Evolutionary conservation across 2,329 filamentous ascomycete genomes (phyloP), one percentile per base, ranked within the genome.

Genomic region (Neocucurbitaria cava): DNA sequence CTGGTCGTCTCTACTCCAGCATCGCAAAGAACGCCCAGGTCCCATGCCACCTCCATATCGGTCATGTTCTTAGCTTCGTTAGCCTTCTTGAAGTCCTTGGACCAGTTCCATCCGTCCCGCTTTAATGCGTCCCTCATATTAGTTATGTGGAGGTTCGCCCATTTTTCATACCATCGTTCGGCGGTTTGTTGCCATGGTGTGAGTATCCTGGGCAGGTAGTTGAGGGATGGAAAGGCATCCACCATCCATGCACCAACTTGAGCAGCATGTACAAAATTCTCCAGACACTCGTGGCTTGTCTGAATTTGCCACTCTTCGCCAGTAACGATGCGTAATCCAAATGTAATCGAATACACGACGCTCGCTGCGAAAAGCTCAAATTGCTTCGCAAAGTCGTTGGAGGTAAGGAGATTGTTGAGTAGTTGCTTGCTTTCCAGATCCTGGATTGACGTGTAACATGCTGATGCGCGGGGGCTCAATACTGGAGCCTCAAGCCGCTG

Each of bases 341-440:
- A 79, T 20, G 71, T 60, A 8, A 80, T 58, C 1, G 63, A 56
- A 54, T 77, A 77, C 36, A 79, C 72, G 4, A 74, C 69, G 53
- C 75, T 79, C 21, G 76, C 68, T 31, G 73, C 69, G 39, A 65
- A 70, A 6, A 75, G 71, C 52, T 79, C 74, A 20, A 72, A 66
- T n/a, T 71, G 58, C n/a, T 58, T 56, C 15, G 69, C 60, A 45
- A 72, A 70, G 17, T 69, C 67, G 44, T 69, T 49, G 1, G 69
- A 62, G 0, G 36, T 36, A 1, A 82, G 55, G 0, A 81, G 49
- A 13, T 80, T 77, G 5, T 66, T 65, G 0, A 82, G 48, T 0
- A 81, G 62, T 48, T 79, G 76, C 42, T 69, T 75, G 35, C 73
- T 38, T 77, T 82, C 80, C 1, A 82, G 47, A 5, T 80, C 76